phyloP scores from a whole-genome alignment of 2,329 filamentous ascomycete species.

The Monosporascus sp. region DNA sequence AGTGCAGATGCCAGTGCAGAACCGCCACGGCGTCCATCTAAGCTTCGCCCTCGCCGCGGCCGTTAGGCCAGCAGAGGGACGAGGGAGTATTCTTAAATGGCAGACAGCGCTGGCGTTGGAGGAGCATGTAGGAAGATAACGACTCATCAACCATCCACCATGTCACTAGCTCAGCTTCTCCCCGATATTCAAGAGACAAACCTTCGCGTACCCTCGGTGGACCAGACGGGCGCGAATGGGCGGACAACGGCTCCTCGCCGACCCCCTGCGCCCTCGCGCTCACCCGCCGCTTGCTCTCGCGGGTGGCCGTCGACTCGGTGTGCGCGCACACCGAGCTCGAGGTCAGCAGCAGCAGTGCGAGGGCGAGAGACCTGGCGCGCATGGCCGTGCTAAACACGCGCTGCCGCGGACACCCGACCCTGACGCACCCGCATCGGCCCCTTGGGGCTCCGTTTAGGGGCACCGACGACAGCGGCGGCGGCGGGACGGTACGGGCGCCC shows the following conservation, averaged over 20 bases:
- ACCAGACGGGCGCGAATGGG: not conserved
- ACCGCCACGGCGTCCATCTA: too few species aligned
- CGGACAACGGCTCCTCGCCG: not conserved
- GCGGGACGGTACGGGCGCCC: too few species aligned
- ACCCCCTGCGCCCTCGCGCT: constrained; percentile 6
- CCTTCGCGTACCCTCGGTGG: constrained; percentile 1
- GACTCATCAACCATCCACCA: not conserved
- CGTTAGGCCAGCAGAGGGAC: too few species aligned
- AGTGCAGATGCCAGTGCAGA: too few species aligned
- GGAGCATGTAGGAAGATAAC: too few species aligned
- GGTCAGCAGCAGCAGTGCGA: not conserved
- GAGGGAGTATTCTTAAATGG: too few species aligned
- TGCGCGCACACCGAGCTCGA: constrained; percentile 1
- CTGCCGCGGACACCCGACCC: not conserved
- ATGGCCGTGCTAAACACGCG: not conserved
- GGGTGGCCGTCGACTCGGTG: not conserved
- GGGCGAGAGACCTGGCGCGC: too few species aligned
- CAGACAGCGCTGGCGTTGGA: too few species aligned
- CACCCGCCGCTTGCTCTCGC: constrained; percentile 5
- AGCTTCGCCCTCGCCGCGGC: too few species aligned
- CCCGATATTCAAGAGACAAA: constrained; percentile 2
- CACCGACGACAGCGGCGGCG: too few species aligned
- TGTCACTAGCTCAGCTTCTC: not conserved
- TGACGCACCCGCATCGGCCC: constrained; percentile 2
- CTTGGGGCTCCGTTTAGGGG: not conserved